A percentile compares a stretch with the other conserved stretches of the same genome.
phyloP scores from a whole-genome alignment of 2,329 filamentous ascomycete species.

The Ophiobolus disseminans region DNA sequence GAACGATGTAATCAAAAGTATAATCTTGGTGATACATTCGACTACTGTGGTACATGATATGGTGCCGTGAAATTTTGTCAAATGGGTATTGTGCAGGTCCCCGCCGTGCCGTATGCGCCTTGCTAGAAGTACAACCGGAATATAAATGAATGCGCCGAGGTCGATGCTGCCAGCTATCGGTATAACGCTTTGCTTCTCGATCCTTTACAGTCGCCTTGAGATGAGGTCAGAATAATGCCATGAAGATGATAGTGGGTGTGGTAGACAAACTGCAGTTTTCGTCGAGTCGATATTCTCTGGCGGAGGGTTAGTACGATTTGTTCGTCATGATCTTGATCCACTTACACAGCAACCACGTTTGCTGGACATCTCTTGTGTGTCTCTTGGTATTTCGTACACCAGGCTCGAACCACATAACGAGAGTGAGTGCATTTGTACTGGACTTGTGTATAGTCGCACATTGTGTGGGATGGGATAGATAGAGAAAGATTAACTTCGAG shows the following conservation, averaged over 20 bases:
- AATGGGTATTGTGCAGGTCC: conserved; percentile 45
- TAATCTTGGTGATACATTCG: conserved; percentile 36
- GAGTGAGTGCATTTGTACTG: conserved; percentile 64
- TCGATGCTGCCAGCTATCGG: conserved; percentile 4
- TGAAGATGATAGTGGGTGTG: not conserved
- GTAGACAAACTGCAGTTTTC: conserved; percentile 55
- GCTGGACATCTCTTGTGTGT: conserved; percentile 63
- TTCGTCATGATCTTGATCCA: not conserved
- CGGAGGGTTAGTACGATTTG: conserved; percentile 12
- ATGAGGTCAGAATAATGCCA: conserved; percentile 19
- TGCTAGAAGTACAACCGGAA: conserved; percentile 28
- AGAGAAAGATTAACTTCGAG: conserved; percentile 7
- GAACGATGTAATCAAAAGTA: conserved; percentile 11
- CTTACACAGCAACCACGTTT: conserved; percentile 61
- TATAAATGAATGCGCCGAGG: conserved; percentile 13
- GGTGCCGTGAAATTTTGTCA: conserved; percentile 25
- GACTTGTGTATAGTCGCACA: conserved; percentile 68
- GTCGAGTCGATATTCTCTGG: conserved; percentile 56
- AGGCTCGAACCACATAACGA: conserved; percentile 62
- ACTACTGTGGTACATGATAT: conserved; percentile 22
- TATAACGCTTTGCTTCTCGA: conserved; percentile 25
- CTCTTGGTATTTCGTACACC: conserved; percentile 62
- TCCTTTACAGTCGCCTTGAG: conserved; percentile 46
- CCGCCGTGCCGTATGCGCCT: conserved; percentile 39
- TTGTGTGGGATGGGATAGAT: conserved; percentile 33